Evolutionary conservation across 768 basidiomycete species (phyloP), one percentile per base, ranked within the genome.

Genomic region (Lactarius hengduanensis): DNA sequence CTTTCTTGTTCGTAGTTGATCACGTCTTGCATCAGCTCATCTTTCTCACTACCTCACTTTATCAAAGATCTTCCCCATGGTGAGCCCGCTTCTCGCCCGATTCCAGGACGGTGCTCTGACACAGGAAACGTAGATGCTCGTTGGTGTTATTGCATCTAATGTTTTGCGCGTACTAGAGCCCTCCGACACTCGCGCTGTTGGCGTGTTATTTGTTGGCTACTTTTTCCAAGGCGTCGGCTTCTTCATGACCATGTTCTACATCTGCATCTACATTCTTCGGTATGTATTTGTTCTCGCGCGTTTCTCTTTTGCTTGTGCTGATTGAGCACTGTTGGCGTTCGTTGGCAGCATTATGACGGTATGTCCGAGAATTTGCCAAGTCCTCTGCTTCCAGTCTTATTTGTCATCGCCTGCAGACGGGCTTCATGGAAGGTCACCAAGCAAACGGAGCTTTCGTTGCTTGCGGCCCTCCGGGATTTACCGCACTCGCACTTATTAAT

Each of bases 211-310:
- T 53, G 71, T 73, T 2, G 79, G 79, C 7, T 82, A 83, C 74
- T 80, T 80, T 72, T 83, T 82, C 73, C 81, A 82, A 77, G 81
- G 80, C 77, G 16, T 62, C 54, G 80, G 81, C 8, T 81, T 80
- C 74, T 82, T 82, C 74, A 78, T 82, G 76, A 81, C 81, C 13
- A 79, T 81, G 71, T 80, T 82, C 70, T 82, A 83, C 65, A 78
- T 83, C 45, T 80, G 80, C 71, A 81, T 82, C 53, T 83, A 82
- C 65, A 75, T 83, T 59, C 78, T 82, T 58, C 76, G 80, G 77
- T 79, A 56, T n/a, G 78, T 71, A 60, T 45, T 36, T 16, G 38
- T 36, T 54, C 38, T 64, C 38, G 47, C 30, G 28, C 50, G 22
- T 36, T 16, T 43, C 1, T 61, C 69, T 34, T 57, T 30, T 15